These are phyloP conservation scores for Bryoglossum gracile DNA, from an alignment of 495 filamentous ascomycete genomes.

Conservation along the genomic window DNA sequence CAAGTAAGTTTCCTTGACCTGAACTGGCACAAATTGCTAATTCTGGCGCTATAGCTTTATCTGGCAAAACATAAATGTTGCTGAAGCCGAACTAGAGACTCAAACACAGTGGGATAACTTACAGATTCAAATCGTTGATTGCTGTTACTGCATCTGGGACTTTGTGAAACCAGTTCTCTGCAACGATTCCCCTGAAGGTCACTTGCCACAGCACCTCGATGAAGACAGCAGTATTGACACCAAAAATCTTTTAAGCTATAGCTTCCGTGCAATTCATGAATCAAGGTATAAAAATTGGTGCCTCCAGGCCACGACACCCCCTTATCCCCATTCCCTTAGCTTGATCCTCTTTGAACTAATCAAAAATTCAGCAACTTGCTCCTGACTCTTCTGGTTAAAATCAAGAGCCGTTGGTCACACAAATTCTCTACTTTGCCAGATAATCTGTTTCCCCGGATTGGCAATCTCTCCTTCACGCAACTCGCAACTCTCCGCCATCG, in stretches of 20 bases:
- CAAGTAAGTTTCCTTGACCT: constrained; percentile 36
- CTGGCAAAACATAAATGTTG: constrained; percentile 14
- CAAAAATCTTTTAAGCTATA: constrained; percentile 86
- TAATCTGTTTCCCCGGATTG: constrained; percentile 48
- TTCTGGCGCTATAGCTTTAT: constrained; percentile 10
- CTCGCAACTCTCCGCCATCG: constrained; percentile 78
- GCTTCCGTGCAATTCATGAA: constrained; percentile 86
- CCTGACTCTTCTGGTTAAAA: constrained; percentile 45
- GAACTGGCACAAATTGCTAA: background rate
- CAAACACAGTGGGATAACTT: constrained; percentile 19
- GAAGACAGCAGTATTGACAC: constrained; percentile 61
- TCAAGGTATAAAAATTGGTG: constrained; percentile 53
- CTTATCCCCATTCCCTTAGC: too few species aligned
- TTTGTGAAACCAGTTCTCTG: constrained; percentile 71
- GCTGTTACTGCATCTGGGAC: constrained; percentile 62
- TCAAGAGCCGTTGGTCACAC: constrained; percentile 26
- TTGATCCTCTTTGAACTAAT: too few species aligned
- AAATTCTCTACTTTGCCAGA: constrained; percentile 31
- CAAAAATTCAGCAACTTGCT: constrained; percentile 41
- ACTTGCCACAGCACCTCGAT: constrained; percentile 66
- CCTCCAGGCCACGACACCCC: background rate
- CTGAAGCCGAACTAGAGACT: background rate
- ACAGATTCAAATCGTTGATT: constrained; percentile 48
- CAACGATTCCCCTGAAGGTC: constrained; percentile 85
- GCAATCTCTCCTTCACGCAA: constrained; percentile 68